These are phyloP conservation scores for Vanderwaltozyma verrucispora DNA, from an alignment of 805 yeast species.

Conservation along the genomic window DNA sequence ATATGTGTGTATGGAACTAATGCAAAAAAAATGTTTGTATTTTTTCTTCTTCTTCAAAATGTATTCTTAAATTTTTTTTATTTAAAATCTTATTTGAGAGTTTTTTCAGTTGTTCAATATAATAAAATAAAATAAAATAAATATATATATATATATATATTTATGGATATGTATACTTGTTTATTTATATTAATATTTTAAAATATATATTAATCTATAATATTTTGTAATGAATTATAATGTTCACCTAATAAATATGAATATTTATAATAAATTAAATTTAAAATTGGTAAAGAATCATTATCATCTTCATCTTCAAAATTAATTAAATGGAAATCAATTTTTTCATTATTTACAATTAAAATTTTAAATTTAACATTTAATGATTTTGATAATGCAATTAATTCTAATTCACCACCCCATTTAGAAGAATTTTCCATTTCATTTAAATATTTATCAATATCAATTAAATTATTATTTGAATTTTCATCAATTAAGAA, in stretches of 20 bases:
- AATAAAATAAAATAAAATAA: too few species aligned
- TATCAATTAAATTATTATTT: constrained; percentile 47
- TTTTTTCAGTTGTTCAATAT: too few species aligned
- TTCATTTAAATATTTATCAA: constrained; percentile 58
- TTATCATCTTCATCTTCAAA: too few species aligned
- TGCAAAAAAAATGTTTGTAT: too few species aligned
- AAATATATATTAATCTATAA: background rate
- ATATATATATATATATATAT: too few species aligned
- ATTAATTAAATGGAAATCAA: constrained; percentile 38
- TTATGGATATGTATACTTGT: background rate
- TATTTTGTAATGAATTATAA: constrained; percentile 67
- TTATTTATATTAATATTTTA: background rate
- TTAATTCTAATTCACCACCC: constrained; percentile 93
- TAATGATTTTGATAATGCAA: constrained; percentile 66
- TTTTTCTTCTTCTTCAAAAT: too few species aligned
- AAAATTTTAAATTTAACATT: constrained; percentile 66
- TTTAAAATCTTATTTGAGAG: too few species aligned
- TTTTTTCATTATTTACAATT: constrained; percentile 35
- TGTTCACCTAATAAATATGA: constrained; percentile 90
- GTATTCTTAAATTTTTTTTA: too few species aligned
- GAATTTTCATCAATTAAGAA: constrained; percentile 75
- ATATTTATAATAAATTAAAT: constrained; percentile 74
- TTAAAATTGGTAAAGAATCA: constrained; percentile 41
- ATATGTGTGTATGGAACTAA: too few species aligned
- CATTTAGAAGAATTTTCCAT: constrained; percentile 76